These are phyloP conservation scores for Sporothrix brunneoviolacea DNA, from an alignment of 2,329 filamentous ascomycete genomes.

Conservation along the genomic window DNA sequence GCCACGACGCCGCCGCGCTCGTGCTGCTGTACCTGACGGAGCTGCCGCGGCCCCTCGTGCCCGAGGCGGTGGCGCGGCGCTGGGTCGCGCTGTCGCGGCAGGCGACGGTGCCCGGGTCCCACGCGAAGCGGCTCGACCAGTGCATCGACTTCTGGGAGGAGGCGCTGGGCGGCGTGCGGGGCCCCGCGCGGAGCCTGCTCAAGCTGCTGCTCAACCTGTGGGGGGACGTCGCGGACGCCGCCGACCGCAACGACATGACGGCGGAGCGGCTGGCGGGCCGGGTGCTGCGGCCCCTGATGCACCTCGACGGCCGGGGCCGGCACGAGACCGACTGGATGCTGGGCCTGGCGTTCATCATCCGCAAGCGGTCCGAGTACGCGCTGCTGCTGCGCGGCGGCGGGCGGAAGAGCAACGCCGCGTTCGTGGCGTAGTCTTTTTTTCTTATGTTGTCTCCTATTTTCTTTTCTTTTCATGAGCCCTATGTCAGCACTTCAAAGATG, in stretches of 20 bases:
- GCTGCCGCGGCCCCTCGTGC: conserved; percentile 33
- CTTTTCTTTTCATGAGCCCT: neutral
- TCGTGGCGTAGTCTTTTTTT: conserved; percentile 9
- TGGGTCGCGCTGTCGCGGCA: conserved; percentile 37
- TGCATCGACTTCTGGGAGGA: conserved; percentile 43
- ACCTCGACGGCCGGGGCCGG: conserved; percentile 24
- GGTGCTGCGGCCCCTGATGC: conserved; percentile 35
- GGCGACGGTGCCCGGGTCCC: conserved; percentile 29
- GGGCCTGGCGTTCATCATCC: conserved; percentile 38
- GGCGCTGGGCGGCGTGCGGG: conserved; percentile 33
- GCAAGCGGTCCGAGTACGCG: conserved; percentile 35
- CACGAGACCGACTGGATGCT: conserved; percentile 35
- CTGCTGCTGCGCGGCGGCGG: conserved; percentile 29
- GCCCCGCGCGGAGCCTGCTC: conserved; percentile 31
- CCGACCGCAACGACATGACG: conserved; percentile 36
- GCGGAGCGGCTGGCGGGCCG: conserved; percentile 35
- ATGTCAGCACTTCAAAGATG: conserved; percentile 1
- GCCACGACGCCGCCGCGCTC: conserved; percentile 36
- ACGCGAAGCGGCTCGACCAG: conserved; percentile 31
- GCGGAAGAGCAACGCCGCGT: conserved; percentile 23
- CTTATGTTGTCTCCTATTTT: neutral
- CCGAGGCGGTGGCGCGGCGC: conserved; percentile 31
- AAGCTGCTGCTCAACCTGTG: conserved; percentile 39
- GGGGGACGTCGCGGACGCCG: conserved; percentile 34
- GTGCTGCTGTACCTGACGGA: conserved; percentile 33